A percentile compares a stretch with the other conserved stretches of the same genome.
Evolutionary conservation across 306 rosid species (phyloP).

Genomic region (Quercus parvula): DNA sequence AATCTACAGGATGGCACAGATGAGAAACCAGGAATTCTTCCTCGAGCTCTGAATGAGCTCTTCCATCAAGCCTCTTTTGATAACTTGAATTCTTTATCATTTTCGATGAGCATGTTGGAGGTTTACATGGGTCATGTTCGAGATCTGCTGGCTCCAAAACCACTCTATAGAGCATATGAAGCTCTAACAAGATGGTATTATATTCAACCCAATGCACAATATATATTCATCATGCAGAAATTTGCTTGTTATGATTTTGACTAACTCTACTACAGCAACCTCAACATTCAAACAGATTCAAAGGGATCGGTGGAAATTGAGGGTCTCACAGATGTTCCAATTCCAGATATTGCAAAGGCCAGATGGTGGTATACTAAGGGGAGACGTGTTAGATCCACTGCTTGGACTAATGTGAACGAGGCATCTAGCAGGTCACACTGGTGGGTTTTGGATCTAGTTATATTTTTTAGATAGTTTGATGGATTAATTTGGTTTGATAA

Average conservation of each 20-base stretch:
- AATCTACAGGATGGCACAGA: slow-evolving; percentile 70
- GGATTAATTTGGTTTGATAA: slow-evolving; percentile 71
- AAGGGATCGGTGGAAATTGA: slow-evolving; percentile 82
- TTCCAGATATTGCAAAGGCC: slow-evolving; percentile 68
- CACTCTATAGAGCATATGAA: slow-evolving; percentile 44
- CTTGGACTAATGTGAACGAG: slow-evolving; percentile 93
- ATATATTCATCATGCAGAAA: background rate
- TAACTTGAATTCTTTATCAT: slow-evolving; percentile 42
- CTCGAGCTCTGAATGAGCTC: slow-evolving; percentile 73
- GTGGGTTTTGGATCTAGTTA: slow-evolving; percentile 60
- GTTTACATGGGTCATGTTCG: slow-evolving; percentile 89
- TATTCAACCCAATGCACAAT: background rate
- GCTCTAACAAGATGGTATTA: slow-evolving; percentile 56
- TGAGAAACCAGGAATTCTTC: slow-evolving; percentile 76
- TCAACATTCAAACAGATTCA: slow-evolving; percentile 92
- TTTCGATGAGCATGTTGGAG: slow-evolving; percentile 94
- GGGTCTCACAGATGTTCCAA: slow-evolving; percentile 83
- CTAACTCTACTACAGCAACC: slow-evolving; percentile 56
- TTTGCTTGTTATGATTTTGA: slow-evolving; percentile 22
- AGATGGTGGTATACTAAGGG: slow-evolving; percentile 89
- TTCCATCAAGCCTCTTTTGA: slow-evolving; percentile 60
- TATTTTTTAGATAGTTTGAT: slow-evolving; percentile 30
- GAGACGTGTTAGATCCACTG: slow-evolving; percentile 74
- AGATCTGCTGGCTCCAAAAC: slow-evolving; percentile 76
- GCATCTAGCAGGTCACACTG: slow-evolving; percentile 98